Evolutionary conservation across 257 asterid species (phyloP).

Genomic region (Haberlea rhodopensis): DNA sequence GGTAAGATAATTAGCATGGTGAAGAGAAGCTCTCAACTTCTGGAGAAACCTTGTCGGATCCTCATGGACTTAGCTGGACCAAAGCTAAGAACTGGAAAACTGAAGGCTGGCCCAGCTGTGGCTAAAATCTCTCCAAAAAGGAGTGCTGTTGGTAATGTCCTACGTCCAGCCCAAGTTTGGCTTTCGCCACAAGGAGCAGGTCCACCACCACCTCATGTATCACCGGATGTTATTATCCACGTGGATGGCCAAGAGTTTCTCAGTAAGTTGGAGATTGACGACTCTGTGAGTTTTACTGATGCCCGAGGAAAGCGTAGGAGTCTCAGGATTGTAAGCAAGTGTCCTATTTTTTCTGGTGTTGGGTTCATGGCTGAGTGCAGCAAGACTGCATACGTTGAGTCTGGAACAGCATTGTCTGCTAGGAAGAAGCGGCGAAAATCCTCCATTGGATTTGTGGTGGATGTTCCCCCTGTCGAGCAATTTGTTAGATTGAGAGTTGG

Average conservation of each 20-base stretch:
- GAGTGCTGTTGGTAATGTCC: constrained; percentile 46
- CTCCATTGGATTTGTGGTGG: constrained; percentile 48
- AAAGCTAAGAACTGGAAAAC: constrained; percentile 68
- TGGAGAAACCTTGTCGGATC: constrained; percentile 70
- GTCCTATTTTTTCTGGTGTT: constrained; percentile 55
- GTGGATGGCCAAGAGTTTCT: constrained; percentile 57
- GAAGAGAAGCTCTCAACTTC: constrained; percentile 46
- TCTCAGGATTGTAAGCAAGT: constrained; percentile 46
- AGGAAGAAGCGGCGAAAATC: constrained; percentile 45
- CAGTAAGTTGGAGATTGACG: constrained; percentile 40
- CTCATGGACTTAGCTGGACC: constrained; percentile 88
- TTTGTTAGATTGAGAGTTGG: constrained; percentile 56
- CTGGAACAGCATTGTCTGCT: constrained; percentile 48
- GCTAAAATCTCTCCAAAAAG: constrained; percentile 60
- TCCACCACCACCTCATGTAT: constrained; percentile 60
- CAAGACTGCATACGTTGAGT: constrained; percentile 54
- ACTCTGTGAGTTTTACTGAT: constrained; percentile 52
- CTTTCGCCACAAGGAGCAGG: constrained; percentile 48
- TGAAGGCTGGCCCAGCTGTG: constrained; percentile 59
- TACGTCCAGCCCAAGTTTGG: constrained; percentile 60
- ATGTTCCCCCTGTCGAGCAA: constrained; percentile 57
- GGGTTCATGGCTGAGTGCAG: constrained; percentile 64
- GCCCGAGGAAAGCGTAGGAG: constrained; percentile 53
- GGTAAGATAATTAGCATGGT: constrained; percentile 48
- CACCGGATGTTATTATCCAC: constrained; percentile 49